Evolutionary conservation across 306 rosid species (phyloP).

Genomic region (Vachellia pachyceras): DNA sequence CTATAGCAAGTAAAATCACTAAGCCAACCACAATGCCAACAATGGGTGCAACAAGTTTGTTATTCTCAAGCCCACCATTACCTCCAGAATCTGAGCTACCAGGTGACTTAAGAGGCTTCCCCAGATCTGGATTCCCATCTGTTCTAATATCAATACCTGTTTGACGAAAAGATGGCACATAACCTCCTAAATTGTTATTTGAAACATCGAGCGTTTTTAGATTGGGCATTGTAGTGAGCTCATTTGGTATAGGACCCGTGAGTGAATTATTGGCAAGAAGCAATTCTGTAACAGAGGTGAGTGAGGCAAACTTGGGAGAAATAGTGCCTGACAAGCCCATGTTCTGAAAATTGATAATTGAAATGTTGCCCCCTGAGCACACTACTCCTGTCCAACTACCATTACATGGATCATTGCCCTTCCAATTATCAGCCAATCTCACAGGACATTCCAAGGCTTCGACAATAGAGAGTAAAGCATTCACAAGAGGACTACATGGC

Average conservation of each 20-base stretch:
- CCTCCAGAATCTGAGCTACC: not conserved
- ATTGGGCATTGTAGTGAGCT: constrained; percentile 53
- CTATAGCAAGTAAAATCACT: not conserved
- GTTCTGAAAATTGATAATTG: constrained; percentile 53
- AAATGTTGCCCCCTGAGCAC: constrained; percentile 53
- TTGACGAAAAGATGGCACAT: constrained; percentile 45
- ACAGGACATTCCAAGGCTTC: constrained; percentile 63
- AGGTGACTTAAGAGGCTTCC: not conserved
- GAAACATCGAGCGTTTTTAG: constrained; percentile 58
- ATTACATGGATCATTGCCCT: constrained; percentile 64
- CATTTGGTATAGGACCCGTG: constrained; percentile 67
- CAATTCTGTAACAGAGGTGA: constrained; percentile 64
- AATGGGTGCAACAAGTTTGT: not conserved
- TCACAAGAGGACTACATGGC: constrained; percentile 65
- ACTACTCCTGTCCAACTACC: constrained; percentile 54
- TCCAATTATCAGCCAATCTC: constrained; percentile 59
- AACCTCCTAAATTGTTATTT: constrained; percentile 36
- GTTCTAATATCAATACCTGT: not conserved
- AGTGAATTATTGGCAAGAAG: constrained; percentile 58
- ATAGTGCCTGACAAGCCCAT: constrained; percentile 68
- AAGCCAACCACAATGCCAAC: not conserved
- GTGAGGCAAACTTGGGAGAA: constrained; percentile 70
- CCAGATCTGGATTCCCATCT: constrained; percentile 5
- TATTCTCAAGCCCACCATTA: not conserved
- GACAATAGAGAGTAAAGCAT: constrained; percentile 59